A percentile compares a stretch with the other conserved stretches of the same genome.
phyloP scores from a whole-genome alignment of 495 filamentous ascomycete species.

The Penicillium paradoxum region DNA sequence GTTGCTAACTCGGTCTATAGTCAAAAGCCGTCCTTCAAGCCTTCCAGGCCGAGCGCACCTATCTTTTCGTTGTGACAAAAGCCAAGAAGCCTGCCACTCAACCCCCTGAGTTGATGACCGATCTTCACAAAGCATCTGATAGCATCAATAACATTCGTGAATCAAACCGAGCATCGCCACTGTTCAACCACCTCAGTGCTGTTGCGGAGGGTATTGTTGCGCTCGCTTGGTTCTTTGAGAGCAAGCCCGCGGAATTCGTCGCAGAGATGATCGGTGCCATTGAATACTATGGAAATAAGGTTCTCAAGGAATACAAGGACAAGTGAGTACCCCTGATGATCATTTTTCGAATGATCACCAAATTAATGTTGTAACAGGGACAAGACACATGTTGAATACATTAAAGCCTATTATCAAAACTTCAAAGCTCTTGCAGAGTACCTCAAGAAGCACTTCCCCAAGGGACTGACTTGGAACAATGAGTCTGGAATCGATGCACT shows the following conservation, averaged over 20 bases:
- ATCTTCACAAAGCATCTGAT: conserved; percentile 72
- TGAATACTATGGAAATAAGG: conserved; percentile 86
- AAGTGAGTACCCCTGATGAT: conserved; percentile 55
- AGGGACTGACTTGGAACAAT: conserved; percentile 83
- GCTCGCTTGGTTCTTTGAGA: conserved; percentile 79
- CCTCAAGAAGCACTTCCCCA: conserved; percentile 71
- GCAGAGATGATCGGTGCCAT: conserved; percentile 71
- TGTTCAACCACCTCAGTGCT: conserved; percentile 74
- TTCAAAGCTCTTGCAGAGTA: conserved; percentile 76
- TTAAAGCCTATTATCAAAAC: conserved; percentile 80
- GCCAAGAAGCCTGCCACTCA: conserved; percentile 82
- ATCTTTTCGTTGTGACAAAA: conserved; percentile 82
- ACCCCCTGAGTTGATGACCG: conserved; percentile 69
- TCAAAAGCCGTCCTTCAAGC: conserved; percentile 56
- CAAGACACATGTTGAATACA: conserved; percentile 73
- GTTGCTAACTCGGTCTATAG: conserved; percentile 29
- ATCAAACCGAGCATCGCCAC: conserved; percentile 61
- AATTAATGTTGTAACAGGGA: conserved; percentile 49
- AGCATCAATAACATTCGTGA: conserved; percentile 74
- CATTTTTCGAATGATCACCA: neutral
- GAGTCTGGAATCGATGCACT: conserved; percentile 66
- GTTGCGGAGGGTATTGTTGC: conserved; percentile 85
- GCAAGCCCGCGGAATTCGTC: conserved; percentile 76
- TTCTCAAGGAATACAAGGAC: conserved; percentile 84
- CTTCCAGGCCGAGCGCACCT: conserved; percentile 80